Evolutionary conservation across 371 early-diverging fungal species (phyloP), one percentile per base, ranked within the genome.

Genomic region (Paraphysoderma sedebokerense): DNA sequence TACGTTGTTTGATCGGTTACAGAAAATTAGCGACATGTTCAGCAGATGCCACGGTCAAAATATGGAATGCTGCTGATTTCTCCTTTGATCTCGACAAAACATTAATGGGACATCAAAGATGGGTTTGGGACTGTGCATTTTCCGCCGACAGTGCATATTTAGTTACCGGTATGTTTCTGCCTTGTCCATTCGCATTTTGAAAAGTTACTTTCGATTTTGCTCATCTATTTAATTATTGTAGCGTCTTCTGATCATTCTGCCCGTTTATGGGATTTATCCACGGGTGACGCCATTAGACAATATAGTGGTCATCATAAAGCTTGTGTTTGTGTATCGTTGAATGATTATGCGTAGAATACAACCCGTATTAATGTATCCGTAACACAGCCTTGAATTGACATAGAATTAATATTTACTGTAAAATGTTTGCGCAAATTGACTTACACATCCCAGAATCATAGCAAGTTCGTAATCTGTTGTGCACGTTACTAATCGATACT

Each of bases 51-150:
- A 77, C 81, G 5, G 76, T 79, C 41, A 81, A 80, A 57, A 67
- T 81, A 26, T 83, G 81, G 80, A 73, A 68, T 51, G 66, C 72
- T 0, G 68, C 57, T 6, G 59, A 77, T 35, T 65, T 66, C 46
- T 54, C 72, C 24, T 87, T 86, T 50, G 68, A 68, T 4, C 59
- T 81, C 34, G 75, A 73, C 32, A 73, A 79, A 60, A 85, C 83
- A 0, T 57, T 91, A 47, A 67, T 69, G 33, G 89, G 89, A 0
- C 89, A 88, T 64, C 77, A 79, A 51, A 68, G 84, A 47, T 91
- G 92, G 92, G 88, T 86, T 5, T 91, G 92, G 92, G 92, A 91
- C 60, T 85, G 85, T 57, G 81, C 85, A 0, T 91, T 91, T 55
- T 85, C 86, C 6, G 88, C 88, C 1, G 92, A 91, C 55, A 87